Evolutionary conservation across 225 moss, liverwort and hornwort species (phyloP).

Genomic region (Climacium dendroides): DNA sequence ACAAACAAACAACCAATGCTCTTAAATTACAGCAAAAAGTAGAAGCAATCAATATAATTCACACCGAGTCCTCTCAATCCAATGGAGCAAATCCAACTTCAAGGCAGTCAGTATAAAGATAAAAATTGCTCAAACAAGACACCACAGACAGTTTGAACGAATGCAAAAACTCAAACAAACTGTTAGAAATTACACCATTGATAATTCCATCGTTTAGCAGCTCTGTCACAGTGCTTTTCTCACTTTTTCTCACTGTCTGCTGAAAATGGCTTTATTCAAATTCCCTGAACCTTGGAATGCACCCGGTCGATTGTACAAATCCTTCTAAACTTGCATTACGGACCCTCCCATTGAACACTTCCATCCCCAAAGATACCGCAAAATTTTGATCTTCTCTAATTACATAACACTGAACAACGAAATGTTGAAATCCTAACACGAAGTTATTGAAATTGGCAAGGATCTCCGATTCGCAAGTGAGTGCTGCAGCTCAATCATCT

Average conservation of each 20-base stretch:
- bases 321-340: too few relatives aligned
- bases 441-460: background rate
- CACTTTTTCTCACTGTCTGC: background rate
- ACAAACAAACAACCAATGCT: background rate
- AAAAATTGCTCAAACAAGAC: background rate
- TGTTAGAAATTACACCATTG: background rate
- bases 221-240: background rate
- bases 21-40: background rate
- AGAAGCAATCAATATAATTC: background rate
- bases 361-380: background rate
- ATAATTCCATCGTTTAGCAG: background rate
- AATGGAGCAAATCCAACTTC: background rate
- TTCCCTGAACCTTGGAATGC: background rate
- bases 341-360: background rate
- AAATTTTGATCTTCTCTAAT: background rate
- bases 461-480: background rate
- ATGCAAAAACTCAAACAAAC: background rate
- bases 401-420: background rate
- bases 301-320: background rate
- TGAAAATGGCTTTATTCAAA: background rate
- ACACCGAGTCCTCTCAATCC: background rate
- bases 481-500: background rate
- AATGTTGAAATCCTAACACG: background rate
- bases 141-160: background rate
- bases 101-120: background rate